Evolutionary conservation across 768 basidiomycete genomes (phyloP), one percentile per base, ranked within the genome.

Genomic region (Serendipita vermifera): DNA sequence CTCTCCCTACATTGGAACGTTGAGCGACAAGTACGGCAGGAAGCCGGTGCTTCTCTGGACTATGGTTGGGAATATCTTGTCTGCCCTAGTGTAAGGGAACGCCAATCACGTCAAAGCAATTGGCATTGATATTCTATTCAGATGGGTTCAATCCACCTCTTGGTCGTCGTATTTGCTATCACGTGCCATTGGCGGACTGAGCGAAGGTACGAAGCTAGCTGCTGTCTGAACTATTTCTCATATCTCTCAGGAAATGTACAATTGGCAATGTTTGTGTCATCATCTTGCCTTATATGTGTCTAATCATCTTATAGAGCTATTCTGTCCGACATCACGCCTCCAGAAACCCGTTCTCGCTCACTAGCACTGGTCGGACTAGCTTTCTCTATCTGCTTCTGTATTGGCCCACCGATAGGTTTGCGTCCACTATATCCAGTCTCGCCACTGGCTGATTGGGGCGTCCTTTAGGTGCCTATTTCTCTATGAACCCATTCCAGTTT

Each of bases 351-450:
- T 20, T 85, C 89, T 2, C 85, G 79, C 65, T 83, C 87, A 3
- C 80, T 99, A 15, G 87, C 96, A 0, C 79, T 94, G 58, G 85
- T 99, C 40, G 94, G 96, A 13, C 88, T 98, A 41, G 94, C 96
- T 0, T 99, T 99, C 64, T 87, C 91, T 14, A 82, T 97, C 51
- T 94, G 91, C 67, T 98, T 97, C 70, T 83, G 81, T 67, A 81
- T 89, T 51, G 89, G 90, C 3, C 94, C 94, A 31, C 88, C 90
- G 14, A 83, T 99, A 57, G 94, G 94, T 51, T 26, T 51, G 46
- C 7, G 26, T 41, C 39, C 39, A 31, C 58, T n/a, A 40, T 29
- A 24, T 38, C 58, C 5, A 38, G 46, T 11, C 35, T 54, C 17
- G 53, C 39, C 15, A 54, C 48, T 22, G 58, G 27, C 17, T 22